Evolutionary conservation across 2,329 filamentous ascomycete species (phyloP).

Genomic region (Teratosphaeria gauchensis): DNA sequence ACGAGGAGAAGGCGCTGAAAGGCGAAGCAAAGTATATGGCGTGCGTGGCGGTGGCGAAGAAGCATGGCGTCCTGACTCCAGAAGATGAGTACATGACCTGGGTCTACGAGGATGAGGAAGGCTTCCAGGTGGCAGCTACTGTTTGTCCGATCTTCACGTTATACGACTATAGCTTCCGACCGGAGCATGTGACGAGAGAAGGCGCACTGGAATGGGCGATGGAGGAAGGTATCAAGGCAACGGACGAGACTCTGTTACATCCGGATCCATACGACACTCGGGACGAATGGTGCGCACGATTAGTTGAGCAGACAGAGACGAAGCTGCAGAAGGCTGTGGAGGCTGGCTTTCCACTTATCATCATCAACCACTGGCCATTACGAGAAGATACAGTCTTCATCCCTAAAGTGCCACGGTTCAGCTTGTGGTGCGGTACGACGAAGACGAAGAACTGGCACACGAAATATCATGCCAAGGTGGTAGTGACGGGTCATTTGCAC

Average conservation of each 20-base stretch:
- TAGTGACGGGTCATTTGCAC: constrained; percentile 39
- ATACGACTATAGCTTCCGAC: constrained; percentile 52
- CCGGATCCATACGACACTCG: constrained; percentile 36
- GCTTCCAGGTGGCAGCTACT: constrained; percentile 39
- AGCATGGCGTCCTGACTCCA: constrained; percentile 45
- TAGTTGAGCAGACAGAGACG: constrained; percentile 31
- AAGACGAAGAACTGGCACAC: constrained; percentile 39
- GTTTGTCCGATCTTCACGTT: constrained; percentile 50
- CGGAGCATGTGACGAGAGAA: constrained; percentile 39
- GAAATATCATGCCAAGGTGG: constrained; percentile 36
- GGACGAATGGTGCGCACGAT: constrained; percentile 36
- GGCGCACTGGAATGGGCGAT: constrained; percentile 38
- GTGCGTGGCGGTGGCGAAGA: constrained; percentile 44
- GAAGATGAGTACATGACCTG: constrained; percentile 47
- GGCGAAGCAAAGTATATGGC: constrained; percentile 47
- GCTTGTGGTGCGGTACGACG: constrained; percentile 39
- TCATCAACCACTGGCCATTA: constrained; percentile 40
- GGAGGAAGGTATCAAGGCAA: constrained; percentile 37
- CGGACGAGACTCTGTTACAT: constrained; percentile 37
- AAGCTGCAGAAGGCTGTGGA: constrained; percentile 29
- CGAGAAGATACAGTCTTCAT: constrained; percentile 36
- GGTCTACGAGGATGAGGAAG: constrained; percentile 31
- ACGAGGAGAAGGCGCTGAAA: constrained; percentile 28
- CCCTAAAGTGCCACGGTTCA: constrained; percentile 34
- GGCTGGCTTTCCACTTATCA: constrained; percentile 28